phyloP scores from a whole-genome alignment of 2,329 filamentous ascomycete species.

The Balansia obtecta region DNA sequence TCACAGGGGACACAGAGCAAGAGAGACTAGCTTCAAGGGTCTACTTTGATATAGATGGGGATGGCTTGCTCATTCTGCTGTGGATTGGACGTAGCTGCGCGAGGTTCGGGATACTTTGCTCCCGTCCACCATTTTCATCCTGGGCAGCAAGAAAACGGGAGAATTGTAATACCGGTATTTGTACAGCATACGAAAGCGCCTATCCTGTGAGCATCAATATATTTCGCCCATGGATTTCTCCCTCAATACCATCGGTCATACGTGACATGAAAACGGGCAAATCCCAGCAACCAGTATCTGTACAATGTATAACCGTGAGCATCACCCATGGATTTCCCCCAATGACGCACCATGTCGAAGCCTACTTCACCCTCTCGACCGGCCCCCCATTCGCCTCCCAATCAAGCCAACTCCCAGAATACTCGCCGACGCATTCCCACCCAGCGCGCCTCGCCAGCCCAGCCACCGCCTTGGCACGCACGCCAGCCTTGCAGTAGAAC shows the following conservation, averaged over 20 bases:
- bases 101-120: too few species aligned
- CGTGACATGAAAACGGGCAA: too few species aligned
- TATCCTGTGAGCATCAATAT: neutral
- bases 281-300: too few species aligned
- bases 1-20: neutral
- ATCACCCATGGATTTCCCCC: too few species aligned
- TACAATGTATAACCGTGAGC: too few species aligned
- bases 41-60: too few species aligned
- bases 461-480: conserved; percentile 68
- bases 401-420: conserved; percentile 67
- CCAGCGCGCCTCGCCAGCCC: conserved; percentile 65
- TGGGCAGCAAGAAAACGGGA: neutral
- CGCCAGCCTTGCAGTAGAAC: conserved; percentile 90
- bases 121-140: too few species aligned
- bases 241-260: neutral
- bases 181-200: neutral
- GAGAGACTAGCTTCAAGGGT: too few species aligned
- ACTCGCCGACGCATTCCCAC: conserved; percentile 60
- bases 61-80: neutral
- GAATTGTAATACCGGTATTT: neutral
- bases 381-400: conserved; percentile 65
- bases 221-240: neutral
- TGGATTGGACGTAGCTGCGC: neutral
- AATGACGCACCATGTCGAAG: too few species aligned
- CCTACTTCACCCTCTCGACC: conserved; percentile 21